A percentile compares a stretch with the other conserved stretches of the same genome.
phyloP scores from a whole-genome alignment of 768 basidiomycete species.

The Mycena vitilis region DNA sequence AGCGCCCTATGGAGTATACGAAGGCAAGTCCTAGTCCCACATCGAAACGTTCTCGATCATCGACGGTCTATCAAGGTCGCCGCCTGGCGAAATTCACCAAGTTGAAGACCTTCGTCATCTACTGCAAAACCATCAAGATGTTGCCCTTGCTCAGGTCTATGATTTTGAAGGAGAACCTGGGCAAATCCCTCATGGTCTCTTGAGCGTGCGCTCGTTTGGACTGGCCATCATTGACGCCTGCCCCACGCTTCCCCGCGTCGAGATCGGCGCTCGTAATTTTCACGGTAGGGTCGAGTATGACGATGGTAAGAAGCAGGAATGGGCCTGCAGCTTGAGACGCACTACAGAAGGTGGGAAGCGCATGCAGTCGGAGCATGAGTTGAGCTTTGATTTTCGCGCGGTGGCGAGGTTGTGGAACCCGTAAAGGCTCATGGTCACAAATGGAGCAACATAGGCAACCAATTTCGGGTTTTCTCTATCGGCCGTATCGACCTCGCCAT shows the following conservation, averaged over 20 bases:
- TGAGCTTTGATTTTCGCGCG: constrained; percentile 14
- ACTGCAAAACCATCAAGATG: constrained; percentile 19
- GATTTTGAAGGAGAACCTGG: no score
- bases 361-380: background rate
- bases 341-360: background rate
- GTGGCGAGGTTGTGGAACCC: constrained; percentile 13
- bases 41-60: no score
- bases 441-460: no score
- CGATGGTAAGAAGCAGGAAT: background rate
- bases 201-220: constrained; percentile 5
- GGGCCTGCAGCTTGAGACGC: constrained; percentile 18
- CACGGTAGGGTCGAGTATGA: background rate
- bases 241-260: constrained; percentile 17
- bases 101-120: constrained; percentile 23
- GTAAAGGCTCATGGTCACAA: no score
- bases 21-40: no score
- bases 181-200: background rate
- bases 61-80: no score
- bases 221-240: constrained; percentile 10
- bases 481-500: constrained; percentile 12
- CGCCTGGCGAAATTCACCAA: constrained; percentile 7
- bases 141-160: background rate
- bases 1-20: no score
- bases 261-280: constrained; percentile 9
- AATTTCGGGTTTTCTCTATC: no score